phyloP scores from a whole-genome alignment of 1,284 basidiomycete genomes.

The Ganoderma resinaceum region DNA sequence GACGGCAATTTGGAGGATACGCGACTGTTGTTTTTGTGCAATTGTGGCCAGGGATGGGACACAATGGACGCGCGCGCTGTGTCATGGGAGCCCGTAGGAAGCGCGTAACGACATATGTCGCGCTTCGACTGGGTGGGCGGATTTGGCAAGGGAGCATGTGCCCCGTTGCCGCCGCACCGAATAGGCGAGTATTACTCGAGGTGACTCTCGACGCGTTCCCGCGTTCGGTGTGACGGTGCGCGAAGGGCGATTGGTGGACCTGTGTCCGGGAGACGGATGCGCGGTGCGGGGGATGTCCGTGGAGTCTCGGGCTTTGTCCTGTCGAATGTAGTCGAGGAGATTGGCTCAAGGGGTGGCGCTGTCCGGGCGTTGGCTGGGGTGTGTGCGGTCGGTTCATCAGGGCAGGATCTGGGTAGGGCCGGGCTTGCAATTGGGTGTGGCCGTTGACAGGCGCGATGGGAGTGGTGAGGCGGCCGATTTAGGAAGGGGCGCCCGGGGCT shows the following conservation, averaged over 20 bases:
- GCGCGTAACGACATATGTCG: neutral
- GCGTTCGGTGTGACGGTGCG: conserved; percentile 5
- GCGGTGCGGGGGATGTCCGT: neutral
- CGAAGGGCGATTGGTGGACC: neutral
- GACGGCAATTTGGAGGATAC: conserved; percentile 14
- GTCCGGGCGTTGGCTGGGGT: neutral
- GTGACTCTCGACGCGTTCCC: conserved; percentile 7
- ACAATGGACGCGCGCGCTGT: conserved; percentile 7
- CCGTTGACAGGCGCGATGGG: conserved; percentile 2
- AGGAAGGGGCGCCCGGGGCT: conserved; percentile 15
- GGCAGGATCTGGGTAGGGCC: neutral
- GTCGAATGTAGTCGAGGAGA: neutral
- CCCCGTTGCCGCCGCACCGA: conserved; percentile 2
- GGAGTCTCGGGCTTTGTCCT: neutral
- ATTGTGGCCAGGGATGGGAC: neutral
- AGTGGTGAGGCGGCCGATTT: conserved; percentile 10
- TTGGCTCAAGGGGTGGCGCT: neutral
- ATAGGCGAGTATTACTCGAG: conserved; percentile 5
- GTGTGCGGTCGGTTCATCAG: conserved; percentile 4
- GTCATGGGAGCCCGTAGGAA: conserved; percentile 2
- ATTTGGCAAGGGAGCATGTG: neutral
- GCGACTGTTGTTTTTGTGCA: conserved; percentile 5
- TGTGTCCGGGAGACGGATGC: neutral
- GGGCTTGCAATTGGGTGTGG: no score
- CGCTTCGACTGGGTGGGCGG: neutral